Percentiles rank a stretch among this genome's conserved stretches.
Conservation (phyloP, 1,284 basidiomycete species). For the Rhodotorula sp. region DNA sequence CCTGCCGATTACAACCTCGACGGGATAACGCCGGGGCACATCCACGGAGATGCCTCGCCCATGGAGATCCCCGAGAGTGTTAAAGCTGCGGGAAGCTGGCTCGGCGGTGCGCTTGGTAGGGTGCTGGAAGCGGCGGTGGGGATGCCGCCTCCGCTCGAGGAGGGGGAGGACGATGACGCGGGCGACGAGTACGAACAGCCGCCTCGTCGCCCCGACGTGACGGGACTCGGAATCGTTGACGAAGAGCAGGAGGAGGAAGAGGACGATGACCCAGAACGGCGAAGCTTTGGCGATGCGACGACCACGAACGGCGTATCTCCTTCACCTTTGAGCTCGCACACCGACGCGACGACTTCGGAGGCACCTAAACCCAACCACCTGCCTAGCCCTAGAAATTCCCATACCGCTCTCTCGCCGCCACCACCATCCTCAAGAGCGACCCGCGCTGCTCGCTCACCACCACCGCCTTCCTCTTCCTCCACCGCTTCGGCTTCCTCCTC, state of each 20-base stretch:
- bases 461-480: neutral
- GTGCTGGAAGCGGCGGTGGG: slow-evolving; percentile 30
- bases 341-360: neutral
- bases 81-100: slow-evolving; percentile 36
- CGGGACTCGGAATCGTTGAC: neutral
- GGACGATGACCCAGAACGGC: slow-evolving; percentile 1
- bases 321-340: neutral
- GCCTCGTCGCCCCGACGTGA: too few species aligned
- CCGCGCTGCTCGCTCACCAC: neutral
- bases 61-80: slow-evolving; percentile 34
- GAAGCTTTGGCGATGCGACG: neutral
- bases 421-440: neutral
- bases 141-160: slow-evolving; percentile 6
- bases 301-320: neutral
- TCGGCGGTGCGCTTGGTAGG: slow-evolving; percentile 32
- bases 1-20: neutral
- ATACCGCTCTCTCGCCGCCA: neutral
- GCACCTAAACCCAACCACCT: too few species aligned
- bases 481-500: neutral
- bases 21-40: neutral
- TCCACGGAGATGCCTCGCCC: slow-evolving; percentile 10
- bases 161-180: slow-evolving; percentile 4
- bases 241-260: slow-evolving; percentile 23
- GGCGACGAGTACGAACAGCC: neutral
- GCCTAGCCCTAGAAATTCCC: too few species aligned